A percentile compares a stretch with the other conserved stretches of the same genome.
Conservation (phyloP, 192 early-diverging fungal genomes). For the Thamnidium elegans region DNA sequence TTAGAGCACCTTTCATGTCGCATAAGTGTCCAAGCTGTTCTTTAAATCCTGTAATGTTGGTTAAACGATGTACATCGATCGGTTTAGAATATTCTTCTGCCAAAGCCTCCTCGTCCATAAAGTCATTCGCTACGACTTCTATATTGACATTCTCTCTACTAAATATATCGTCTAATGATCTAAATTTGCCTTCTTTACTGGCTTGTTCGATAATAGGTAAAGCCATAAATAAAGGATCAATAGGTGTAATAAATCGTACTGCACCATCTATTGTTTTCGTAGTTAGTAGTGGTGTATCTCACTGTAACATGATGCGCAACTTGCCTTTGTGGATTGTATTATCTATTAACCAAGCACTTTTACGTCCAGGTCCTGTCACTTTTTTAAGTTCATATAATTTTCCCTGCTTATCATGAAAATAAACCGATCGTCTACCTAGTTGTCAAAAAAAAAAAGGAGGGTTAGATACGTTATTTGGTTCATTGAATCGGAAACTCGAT, state of each 20-base stretch:
- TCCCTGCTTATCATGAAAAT: neutral
- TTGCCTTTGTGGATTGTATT: slow-evolving; percentile 8
- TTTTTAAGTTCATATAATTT: slow-evolving; percentile 17
- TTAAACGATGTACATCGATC: slow-evolving; percentile 12
- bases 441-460: neutral
- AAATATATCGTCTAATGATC: slow-evolving; percentile 16
- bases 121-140: neutral
- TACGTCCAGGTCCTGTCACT: slow-evolving; percentile 17
- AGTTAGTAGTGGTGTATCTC: no score
- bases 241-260: slow-evolving; percentile 6
- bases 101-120: neutral
- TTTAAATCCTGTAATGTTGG: slow-evolving; percentile 1
- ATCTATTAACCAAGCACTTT: slow-evolving; percentile 11
- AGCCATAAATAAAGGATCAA: slow-evolving; percentile 20
- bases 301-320: neutral
- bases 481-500: neutral
- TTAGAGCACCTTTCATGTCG: slow-evolving; percentile 2
- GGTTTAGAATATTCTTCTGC: neutral
- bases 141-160: slow-evolving; percentile 5
- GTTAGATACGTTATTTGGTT: neutral
- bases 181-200: neutral
- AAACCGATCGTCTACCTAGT: slow-evolving; percentile 4
- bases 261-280: neutral
- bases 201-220: slow-evolving; percentile 4
- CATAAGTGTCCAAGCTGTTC: slow-evolving; percentile 9